Conservation (phyloP, 2,329 filamentous ascomycete species). For the Exserohilum rostratum region DNA sequence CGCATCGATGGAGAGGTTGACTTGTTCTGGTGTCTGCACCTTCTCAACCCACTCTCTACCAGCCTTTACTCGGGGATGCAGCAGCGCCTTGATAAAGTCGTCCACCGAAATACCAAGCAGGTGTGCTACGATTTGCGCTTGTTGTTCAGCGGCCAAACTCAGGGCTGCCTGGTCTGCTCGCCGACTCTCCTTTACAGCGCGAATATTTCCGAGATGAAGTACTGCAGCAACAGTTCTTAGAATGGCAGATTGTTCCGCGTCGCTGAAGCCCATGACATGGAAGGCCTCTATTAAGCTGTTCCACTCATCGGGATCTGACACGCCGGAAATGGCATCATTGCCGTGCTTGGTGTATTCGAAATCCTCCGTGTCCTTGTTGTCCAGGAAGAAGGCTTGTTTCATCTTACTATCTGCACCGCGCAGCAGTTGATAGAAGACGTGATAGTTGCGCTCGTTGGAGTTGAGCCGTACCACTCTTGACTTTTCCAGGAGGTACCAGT, state of each 20-base stretch:
- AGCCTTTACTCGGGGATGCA: conserved; percentile 93
- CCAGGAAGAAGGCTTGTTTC: conserved; percentile 78
- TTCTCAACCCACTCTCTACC: conserved; percentile 99
- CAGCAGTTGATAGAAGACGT: conserved; percentile 95
- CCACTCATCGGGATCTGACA: conserved; percentile 93
- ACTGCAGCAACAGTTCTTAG: conserved; percentile 88
- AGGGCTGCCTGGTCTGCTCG: conserved; percentile 89
- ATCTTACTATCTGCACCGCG: conserved; percentile 77
- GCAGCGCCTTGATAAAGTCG: conserved; percentile 82
- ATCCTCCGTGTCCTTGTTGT: conserved; percentile 76
- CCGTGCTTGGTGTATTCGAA: conserved; percentile 92
- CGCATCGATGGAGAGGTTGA: conserved; percentile 86
- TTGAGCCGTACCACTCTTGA: conserved; percentile 95
- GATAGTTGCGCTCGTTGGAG: conserved; percentile 88
- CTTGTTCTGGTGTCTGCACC: conserved; percentile 95
- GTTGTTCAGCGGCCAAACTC: conserved; percentile 72
- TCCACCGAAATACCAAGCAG: conserved; percentile 85
- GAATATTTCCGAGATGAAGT: conserved; percentile 90
- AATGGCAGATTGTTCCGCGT: conserved; percentile 81
- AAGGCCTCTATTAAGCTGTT: conserved; percentile 89
- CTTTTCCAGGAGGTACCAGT: conserved; percentile 98
- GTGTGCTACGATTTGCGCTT: conserved; percentile 79
- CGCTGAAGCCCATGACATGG: conserved; percentile 88
- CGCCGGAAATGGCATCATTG: conserved; percentile 87
- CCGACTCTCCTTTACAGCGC: conserved; percentile 86